phyloP scores from a whole-genome alignment of 257 asterid genomes.

The Ilex asprella region DNA sequence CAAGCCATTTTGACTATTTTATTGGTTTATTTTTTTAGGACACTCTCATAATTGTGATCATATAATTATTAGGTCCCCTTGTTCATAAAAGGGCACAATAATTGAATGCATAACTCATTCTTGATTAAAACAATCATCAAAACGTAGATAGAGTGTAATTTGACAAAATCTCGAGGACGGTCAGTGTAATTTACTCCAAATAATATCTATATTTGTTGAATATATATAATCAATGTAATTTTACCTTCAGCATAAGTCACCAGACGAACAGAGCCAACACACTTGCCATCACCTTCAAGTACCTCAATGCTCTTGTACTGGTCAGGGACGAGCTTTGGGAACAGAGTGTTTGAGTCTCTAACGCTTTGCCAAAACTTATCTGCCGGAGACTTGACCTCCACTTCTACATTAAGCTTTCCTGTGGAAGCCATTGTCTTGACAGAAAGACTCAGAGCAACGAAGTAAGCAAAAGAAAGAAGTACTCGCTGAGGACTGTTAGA shows the following conservation, averaged over 20 bases:
- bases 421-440: slow-evolving; percentile 39
- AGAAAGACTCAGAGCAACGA: background rate
- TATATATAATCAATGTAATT: background rate
- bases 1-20: too few relatives aligned
- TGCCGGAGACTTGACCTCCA: slow-evolving; percentile 47
- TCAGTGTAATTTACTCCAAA: background rate
- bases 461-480: background rate
- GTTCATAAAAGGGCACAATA: too few relatives aligned
- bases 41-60: too few relatives aligned
- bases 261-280: slow-evolving; percentile 59
- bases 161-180: too few relatives aligned
- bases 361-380: slow-evolving; percentile 57
- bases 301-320: slow-evolving; percentile 54
- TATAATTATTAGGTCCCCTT: too few relatives aligned
- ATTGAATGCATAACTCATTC: too few relatives aligned
- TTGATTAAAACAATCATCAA: background rate
- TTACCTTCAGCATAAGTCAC: slow-evolving; percentile 52
- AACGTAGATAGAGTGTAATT: background rate
- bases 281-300: slow-evolving; percentile 77
- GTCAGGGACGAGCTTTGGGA: slow-evolving; percentile 70
- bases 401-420: slow-evolving; percentile 52
- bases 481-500: too few relatives aligned
- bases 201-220: background rate
- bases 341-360: slow-evolving; percentile 45
- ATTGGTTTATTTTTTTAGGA: too few relatives aligned